Conservation (phyloP, 2,329 filamentous ascomycete species). For the Chrysoporthe puriensis region DNA sequence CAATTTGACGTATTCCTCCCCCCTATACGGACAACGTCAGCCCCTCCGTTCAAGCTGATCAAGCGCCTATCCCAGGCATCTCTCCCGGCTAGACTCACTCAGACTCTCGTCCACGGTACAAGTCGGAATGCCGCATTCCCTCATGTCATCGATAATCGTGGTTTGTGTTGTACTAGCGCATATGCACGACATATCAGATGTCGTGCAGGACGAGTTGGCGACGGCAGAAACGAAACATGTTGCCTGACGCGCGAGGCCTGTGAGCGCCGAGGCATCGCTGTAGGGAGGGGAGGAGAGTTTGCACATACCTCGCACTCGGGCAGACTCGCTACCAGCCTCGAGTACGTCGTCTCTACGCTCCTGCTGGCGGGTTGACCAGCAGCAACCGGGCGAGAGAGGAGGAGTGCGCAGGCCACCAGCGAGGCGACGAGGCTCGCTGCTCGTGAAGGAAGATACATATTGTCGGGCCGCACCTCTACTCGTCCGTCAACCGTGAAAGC, state of each 20-base stretch:
- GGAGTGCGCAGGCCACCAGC: slow-evolving; percentile 18
- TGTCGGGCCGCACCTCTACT: not conserved
- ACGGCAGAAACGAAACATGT: slow-evolving; percentile 22
- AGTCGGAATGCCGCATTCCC: not conserved
- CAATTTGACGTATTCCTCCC: slow-evolving; percentile 24
- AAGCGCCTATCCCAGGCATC: not conserved
- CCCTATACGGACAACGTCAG: slow-evolving; percentile 16
- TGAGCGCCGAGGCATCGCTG: slow-evolving; percentile 8
- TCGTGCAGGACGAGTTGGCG: slow-evolving; percentile 16
- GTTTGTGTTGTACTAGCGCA: slow-evolving; percentile 14
- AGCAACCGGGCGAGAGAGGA: slow-evolving; percentile 4
- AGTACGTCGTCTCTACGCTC: slow-evolving; percentile 5
- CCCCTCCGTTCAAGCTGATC: not conserved
- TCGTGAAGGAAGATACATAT: slow-evolving; percentile 19
- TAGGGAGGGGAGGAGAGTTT: not conserved
- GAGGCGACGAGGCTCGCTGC: slow-evolving; percentile 16
- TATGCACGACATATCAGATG: slow-evolving; percentile 23
- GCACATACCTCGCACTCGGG: slow-evolving; percentile 24
- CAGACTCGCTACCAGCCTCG: slow-evolving; percentile 7
- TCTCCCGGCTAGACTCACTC: slow-evolving; percentile 11
- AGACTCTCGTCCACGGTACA: slow-evolving; percentile 20
- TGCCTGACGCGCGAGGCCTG: slow-evolving; percentile 3
- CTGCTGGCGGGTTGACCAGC: slow-evolving; percentile 1
- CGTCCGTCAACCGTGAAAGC: not conserved
- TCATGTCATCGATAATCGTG: not conserved